Percentiles rank a stretch among this genome's conserved stretches.
Evolutionary conservation across 73 alveolate genomes (phyloP).

Genomic region (Paramecium biaurelia): DNA sequence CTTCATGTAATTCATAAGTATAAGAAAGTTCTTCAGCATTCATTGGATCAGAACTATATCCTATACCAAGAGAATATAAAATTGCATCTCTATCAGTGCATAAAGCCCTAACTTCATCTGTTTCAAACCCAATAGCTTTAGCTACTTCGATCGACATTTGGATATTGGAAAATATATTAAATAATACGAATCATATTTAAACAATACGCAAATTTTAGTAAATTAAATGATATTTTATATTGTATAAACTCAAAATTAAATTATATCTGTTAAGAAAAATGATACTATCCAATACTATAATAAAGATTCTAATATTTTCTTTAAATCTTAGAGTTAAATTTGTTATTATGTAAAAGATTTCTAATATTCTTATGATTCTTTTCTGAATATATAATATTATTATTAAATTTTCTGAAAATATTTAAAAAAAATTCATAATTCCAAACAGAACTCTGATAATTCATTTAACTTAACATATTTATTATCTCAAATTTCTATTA

Average conservation of each 20-base stretch:
- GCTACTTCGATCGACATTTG: constrained; percentile 50
- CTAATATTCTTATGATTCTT: not conserved
- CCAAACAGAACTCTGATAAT: too few species aligned
- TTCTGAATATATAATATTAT: too few species aligned
- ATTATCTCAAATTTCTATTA: too few species aligned
- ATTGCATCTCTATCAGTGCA: constrained; percentile 61
- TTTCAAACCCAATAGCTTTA: constrained; percentile 64
- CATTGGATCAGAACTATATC: constrained; percentile 80
- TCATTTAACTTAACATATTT: too few species aligned
- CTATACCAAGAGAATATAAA: constrained; percentile 78
- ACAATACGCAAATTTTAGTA: not conserved
- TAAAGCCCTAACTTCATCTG: constrained; percentile 27
- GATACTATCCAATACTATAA: not conserved
- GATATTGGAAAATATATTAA: not conserved
- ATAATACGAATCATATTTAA: not conserved
- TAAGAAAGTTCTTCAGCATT: constrained; percentile 71
- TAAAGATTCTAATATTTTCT: not conserved
- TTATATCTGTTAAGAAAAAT: not conserved
- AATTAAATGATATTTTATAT: not conserved
- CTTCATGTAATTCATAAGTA: constrained; percentile 83
- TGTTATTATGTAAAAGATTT: not conserved
- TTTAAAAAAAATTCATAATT: too few species aligned
- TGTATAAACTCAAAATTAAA: too few species aligned
- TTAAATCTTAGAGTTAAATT: not conserved
- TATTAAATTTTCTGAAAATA: too few species aligned